Percentiles rank a stretch among this genome's conserved stretches.
Evolutionary conservation across 2,329 filamentous ascomycete genomes (phyloP).

Genomic region (Fusarium tuaranense): DNA sequence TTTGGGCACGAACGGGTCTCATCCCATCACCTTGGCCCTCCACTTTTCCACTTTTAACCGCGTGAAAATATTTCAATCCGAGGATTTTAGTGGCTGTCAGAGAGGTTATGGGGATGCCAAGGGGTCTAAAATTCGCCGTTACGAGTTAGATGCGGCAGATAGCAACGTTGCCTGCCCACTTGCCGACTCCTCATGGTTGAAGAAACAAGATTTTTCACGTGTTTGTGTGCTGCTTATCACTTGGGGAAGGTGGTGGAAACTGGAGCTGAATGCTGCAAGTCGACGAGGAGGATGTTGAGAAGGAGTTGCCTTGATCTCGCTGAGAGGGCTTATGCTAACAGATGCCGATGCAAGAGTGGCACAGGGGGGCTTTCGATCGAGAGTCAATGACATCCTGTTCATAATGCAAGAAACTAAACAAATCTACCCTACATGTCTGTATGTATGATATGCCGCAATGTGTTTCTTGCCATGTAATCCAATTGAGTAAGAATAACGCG

Average conservation of each 20-base stretch:
- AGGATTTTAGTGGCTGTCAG: neutral
- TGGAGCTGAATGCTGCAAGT: neutral
- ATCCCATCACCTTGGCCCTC: neutral
- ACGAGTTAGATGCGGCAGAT: neutral
- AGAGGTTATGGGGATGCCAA: neutral
- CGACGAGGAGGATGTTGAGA: neutral
- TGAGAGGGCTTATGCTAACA: neutral
- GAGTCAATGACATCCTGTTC: neutral
- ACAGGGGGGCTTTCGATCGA: neutral
- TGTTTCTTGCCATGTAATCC: neutral
- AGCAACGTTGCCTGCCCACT: neutral
- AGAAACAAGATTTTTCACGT: neutral
- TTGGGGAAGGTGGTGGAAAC: neutral
- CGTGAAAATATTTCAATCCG: neutral
- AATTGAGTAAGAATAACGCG: neutral
- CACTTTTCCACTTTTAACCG: slow-evolving; percentile 3
- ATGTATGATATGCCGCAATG: neutral
- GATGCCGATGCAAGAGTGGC: neutral
- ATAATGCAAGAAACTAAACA: neutral
- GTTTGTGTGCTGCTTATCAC: neutral
- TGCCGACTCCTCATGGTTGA: neutral
- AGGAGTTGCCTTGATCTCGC: neutral
- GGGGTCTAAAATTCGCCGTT: neutral
- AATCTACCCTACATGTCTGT: neutral
- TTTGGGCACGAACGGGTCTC: neutral